These are phyloP conservation scores for Sphaceloma murrayae DNA, from an alignment of 2,329 filamentous ascomycete species.

Conservation along the genomic window DNA sequence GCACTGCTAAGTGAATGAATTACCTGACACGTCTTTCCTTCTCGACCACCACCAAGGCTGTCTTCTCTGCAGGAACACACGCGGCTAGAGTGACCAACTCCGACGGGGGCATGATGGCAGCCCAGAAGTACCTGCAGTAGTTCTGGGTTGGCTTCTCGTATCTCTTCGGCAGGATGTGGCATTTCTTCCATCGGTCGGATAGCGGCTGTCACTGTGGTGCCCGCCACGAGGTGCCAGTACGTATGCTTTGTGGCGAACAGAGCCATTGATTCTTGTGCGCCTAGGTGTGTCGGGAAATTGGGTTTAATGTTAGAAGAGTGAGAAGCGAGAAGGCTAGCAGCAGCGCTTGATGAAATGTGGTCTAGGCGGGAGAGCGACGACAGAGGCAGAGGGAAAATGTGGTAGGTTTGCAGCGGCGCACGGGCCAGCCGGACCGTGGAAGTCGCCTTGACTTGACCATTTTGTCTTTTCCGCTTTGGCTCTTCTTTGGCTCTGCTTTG, in stretches of 20 bases:
- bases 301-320: constrained; percentile 14
- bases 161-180: constrained; percentile 3
- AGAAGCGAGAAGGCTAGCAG: constrained; percentile 12
- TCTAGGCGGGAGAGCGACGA: not conserved
- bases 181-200: not conserved
- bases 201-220: not conserved
- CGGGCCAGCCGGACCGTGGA: not conserved
- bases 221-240: too few relatives aligned
- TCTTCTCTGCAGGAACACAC: constrained; percentile 9
- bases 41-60: too few relatives aligned
- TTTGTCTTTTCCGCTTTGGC: too few relatives aligned
- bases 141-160: constrained; percentile 4
- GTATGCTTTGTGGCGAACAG: constrained; percentile 1
- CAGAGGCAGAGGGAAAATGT: not conserved
- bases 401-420: not conserved
- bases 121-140: constrained; percentile 15
- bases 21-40: too few relatives aligned
- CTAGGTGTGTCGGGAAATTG: constrained; percentile 13
- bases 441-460: not conserved
- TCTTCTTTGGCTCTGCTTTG: too few relatives aligned
- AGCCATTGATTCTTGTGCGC: not conserved
- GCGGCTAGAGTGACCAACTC: constrained; percentile 6
- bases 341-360: not conserved
- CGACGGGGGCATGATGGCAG: not conserved
- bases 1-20: too few relatives aligned